These are phyloP conservation scores for Tulasnella sp. DNA, from an alignment of 768 basidiomycete genomes.

Conservation along the genomic window DNA sequence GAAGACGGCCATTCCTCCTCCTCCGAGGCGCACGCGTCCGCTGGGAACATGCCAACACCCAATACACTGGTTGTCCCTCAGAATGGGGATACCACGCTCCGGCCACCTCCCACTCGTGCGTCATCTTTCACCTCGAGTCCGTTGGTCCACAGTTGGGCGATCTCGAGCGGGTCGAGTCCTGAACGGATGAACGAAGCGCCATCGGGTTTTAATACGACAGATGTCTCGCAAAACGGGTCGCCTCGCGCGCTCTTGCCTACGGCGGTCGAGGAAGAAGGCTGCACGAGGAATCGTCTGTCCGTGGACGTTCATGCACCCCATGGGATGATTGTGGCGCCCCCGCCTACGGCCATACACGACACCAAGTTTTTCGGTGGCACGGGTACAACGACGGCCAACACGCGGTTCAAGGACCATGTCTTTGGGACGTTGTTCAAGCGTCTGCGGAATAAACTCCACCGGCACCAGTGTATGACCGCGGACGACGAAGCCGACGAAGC, in stretches of 20 bases:
- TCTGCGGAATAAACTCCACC: constrained; percentile 31
- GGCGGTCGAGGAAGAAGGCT: too few species aligned
- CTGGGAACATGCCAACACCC: too few species aligned
- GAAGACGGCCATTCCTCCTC: neutral
- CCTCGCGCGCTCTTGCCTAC: too few species aligned
- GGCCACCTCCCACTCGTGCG: neutral
- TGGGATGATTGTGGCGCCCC: constrained; percentile 1
- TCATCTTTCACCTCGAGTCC: constrained; percentile 11
- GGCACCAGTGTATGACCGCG: neutral
- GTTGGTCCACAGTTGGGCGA: constrained; percentile 1
- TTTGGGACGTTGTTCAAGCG: constrained; percentile 78
- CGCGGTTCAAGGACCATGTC: constrained; percentile 87
- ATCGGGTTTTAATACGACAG: too few species aligned
- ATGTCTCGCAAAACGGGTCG: too few species aligned
- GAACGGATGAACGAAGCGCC: too few species aligned
- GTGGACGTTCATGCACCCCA: too few species aligned
- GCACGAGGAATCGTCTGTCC: too few species aligned
- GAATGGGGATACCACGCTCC: neutral
- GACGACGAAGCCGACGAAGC: constrained; percentile 1
- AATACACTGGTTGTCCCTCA: too few species aligned
- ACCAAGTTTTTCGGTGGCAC: constrained; percentile 70
- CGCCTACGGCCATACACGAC: neutral
- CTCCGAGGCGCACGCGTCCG: too few species aligned
- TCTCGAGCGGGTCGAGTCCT: constrained; percentile 4
- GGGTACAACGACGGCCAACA: constrained; percentile 89